Percentiles rank a stretch among this genome's conserved stretches.
Evolutionary conservation across 805 yeast species (phyloP).

Genomic region (Yamadazyma scolyti): DNA sequence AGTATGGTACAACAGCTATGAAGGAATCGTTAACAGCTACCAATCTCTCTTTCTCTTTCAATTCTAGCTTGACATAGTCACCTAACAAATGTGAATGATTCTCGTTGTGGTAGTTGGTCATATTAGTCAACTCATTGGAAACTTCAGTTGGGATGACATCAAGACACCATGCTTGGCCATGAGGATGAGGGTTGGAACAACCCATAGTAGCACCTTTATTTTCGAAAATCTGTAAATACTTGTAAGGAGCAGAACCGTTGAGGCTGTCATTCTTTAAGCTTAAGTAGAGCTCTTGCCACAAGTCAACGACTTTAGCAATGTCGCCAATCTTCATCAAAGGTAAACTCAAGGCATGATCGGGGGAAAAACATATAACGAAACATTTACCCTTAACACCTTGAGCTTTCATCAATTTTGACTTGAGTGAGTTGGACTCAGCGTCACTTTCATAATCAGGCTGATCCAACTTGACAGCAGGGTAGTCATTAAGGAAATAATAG

Average conservation of each 20-base stretch:
- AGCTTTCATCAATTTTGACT: constrained; percentile 46
- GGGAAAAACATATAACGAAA: constrained; percentile 68
- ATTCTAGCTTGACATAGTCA: constrained; percentile 59
- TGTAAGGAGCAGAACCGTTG: constrained; percentile 42
- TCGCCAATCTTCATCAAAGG: constrained; percentile 53
- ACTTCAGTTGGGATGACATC: constrained; percentile 66
- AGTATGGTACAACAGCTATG: constrained; percentile 68
- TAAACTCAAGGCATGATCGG: constrained; percentile 62
- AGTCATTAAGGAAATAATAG: constrained; percentile 64
- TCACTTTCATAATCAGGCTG: constrained; percentile 43
- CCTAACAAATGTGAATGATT: constrained; percentile 49
- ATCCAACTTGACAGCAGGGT: constrained; percentile 60
- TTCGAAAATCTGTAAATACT: constrained; percentile 70
- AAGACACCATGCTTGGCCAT: constrained; percentile 79
- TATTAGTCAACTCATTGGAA: constrained; percentile 48
- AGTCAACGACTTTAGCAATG: constrained; percentile 46
- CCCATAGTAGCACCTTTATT: constrained; percentile 81
- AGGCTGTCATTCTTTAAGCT: constrained; percentile 36
- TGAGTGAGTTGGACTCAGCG: constrained; percentile 18
- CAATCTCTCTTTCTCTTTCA: constrained; percentile 47
- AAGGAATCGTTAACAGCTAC: constrained; percentile 61
- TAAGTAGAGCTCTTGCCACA: constrained; percentile 57
- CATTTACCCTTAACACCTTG: constrained; percentile 65
- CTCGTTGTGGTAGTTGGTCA: constrained; percentile 43
- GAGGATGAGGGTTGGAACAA: constrained; percentile 79